Conservation (phyloP, 1,139 yeast genomes). For the Eremothecium cymbalariae region DNA sequence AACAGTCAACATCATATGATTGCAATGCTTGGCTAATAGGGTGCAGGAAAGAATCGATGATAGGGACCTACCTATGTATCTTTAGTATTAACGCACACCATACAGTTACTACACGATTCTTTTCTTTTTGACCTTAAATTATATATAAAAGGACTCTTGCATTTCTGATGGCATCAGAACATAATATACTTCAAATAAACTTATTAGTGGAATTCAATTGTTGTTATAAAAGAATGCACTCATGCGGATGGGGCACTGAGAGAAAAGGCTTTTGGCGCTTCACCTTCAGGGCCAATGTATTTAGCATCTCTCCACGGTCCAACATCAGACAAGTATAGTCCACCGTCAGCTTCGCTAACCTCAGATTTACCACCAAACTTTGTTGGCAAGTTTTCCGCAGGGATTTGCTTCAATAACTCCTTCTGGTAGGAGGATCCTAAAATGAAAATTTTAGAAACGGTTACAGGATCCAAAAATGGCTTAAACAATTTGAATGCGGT, state of each 20-base stretch:
- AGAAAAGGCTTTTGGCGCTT: constrained; percentile 56
- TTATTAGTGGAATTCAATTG: too few species aligned
- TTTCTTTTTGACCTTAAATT: too few species aligned
- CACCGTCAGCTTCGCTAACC: constrained; percentile 59
- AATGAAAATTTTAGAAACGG: constrained; percentile 92
- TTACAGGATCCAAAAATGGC: constrained; percentile 93
- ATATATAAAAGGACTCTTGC: too few species aligned
- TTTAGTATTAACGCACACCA: too few species aligned
- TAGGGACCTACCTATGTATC: too few species aligned
- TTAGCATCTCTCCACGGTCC: constrained; percentile 96
- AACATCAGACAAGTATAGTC: constrained; percentile 77
- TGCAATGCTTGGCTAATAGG: too few species aligned
- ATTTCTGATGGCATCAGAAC: too few species aligned
- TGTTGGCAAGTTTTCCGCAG: constrained; percentile 81
- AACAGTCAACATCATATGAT: too few species aligned
- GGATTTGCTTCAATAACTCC: constrained; percentile 85
- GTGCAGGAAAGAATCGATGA: too few species aligned
- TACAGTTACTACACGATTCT: too few species aligned
- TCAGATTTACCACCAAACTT: constrained; percentile 82
- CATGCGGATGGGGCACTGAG: constrained; percentile 11
- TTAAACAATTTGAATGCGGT: constrained; percentile 87
- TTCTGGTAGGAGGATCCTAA: constrained; percentile 70
- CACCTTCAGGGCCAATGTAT: constrained; percentile 81
- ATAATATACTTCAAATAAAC: too few species aligned
- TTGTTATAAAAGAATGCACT: too few species aligned